Base-by-base conservation (phyloP, 441 rosid genomes). In the Arabidopsis lyrata region DNA sequence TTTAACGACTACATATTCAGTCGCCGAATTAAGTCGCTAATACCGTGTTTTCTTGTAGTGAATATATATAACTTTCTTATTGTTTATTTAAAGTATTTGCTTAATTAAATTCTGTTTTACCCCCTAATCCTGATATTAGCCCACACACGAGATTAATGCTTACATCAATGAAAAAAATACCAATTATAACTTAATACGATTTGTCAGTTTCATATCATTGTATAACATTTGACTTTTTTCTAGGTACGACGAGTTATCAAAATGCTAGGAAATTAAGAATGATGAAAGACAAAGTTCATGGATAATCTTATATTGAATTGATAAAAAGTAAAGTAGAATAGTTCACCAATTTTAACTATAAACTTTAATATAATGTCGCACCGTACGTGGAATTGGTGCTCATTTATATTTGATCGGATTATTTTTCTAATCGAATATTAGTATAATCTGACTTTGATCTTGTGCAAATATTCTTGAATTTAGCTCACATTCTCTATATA, bases 181-280 rank as follows among this genome's bases (percentile, higher is more conserved):
- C 6, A n/a, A 9, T 13, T 5, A 29, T 27, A 27, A 20, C 24
- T 47, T 44, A 60, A 35, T n/a, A 7, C 15, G 5, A 70, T 59
- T 48, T 48, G 18, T 58, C 20, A n/a, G 5, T 59, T 70, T 70
- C 60, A 70, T 61, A 60, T 50, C 12, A 61, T 49, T 60, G 15
- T 70, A 60, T 60, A 29, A 18, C 20, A 11, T 48, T 27, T 24
- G 31, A 39, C 6, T 15, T 60, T 70, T 18, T 59, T n/a, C 8
- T 45, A 20, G 6, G 36, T 60, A 31, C 56, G 24, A 34, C 29
- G 36, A 59, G 39, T 48, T 12, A 22, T 9, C 18, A 10, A 5
- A 0, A 36, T 66, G n/a, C 48, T 38, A 29, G 31, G 31, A 5
- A 29, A 29, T 29, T 29, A 47, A 39, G 16, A 53, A 53, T 66